These are phyloP conservation scores for Rheum nobile DNA, from an alignment of 148 eudicot genomes.

Conservation along the genomic window DNA sequence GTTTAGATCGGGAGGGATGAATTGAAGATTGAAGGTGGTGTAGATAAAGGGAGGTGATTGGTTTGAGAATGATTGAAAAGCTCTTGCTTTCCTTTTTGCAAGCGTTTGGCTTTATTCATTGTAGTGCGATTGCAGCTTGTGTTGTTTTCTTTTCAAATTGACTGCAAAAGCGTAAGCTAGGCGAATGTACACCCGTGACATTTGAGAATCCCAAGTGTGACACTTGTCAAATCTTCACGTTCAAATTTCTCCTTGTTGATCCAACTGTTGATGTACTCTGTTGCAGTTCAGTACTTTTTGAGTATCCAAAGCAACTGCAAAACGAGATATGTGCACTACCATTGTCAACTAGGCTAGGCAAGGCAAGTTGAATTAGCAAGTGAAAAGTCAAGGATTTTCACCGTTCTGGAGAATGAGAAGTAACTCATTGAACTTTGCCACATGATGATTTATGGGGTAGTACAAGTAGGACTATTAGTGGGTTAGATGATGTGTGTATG, in stretches of 20 bases:
- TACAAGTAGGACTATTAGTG: background rate
- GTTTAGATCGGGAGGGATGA: too few relatives aligned
- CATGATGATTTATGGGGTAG: background rate
- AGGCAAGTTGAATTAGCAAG: too few relatives aligned
- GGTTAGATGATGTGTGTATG: too few relatives aligned
- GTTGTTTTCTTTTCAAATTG: background rate
- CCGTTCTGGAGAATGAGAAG: background rate
- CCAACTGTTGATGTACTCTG: background rate
- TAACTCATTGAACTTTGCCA: background rate
- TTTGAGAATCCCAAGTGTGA: background rate
- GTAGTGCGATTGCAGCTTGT: slow-evolving; percentile 1
- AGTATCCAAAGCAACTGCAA: slow-evolving; percentile 1
- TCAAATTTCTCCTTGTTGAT: background rate
- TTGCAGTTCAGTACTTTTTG: background rate
- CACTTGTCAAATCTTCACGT: background rate
- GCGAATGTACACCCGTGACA: background rate
- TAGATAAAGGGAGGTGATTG: background rate
- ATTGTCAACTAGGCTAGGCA: too few relatives aligned
- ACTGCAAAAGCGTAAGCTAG: background rate
- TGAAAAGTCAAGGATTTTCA: background rate
- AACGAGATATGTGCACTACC: background rate
- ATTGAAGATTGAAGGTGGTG: background rate
- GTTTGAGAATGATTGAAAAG: background rate
- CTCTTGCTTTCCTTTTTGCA: background rate
- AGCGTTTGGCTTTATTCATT: background rate